Base-by-base conservation (phyloP, 352 stramenopile species). In the Globisporangium polare region DNA sequence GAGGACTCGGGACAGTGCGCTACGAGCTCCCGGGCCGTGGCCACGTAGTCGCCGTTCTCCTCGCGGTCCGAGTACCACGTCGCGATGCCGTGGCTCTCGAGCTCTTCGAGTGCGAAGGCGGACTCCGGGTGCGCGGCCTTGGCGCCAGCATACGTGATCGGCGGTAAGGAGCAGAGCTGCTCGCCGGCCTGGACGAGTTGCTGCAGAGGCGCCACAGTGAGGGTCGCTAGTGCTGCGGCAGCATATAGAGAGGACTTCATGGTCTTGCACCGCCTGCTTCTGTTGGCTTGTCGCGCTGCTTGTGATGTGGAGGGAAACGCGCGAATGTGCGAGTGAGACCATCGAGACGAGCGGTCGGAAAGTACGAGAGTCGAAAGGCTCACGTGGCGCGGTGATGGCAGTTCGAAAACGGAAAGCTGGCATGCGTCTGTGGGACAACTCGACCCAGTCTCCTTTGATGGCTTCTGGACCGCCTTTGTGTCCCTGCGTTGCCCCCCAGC, bases 61-160 rank as follows among this genome's bases (percentile, higher is more conserved):
- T 66, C 59, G 31, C 74, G 72, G 61, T 92, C 80, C 33, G 75
- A 74, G 63, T 92, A 92, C 83, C 80, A 90, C 9, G 80, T 86
- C 20, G 83, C 77, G 50, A 89, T 75, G 26, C 66, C 68, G 53
- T 77, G 65, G 33, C 74, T 77, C 47, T 88, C 75, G 15, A 90
- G 43, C 57, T 59, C 51, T 64, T 53, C 3, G 13, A 88, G 50
- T 1, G 76, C 74, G 17, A 64, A 69, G 12, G 65, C 57, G 13
- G 80, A 61, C 13, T 82, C 54, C 10, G 73, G 67, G 41, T 80
- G 63, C 10, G 66, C 52, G 4, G 53, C 51, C 49, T 71, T 74
- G n/a, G 77, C 77, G 13, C 27, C 54, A 12, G 65, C 64, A 61
- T 83, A 83, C 22, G 75, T 73, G 26, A 33, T 35, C 31, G 78